Conservation (phyloP, 345 rosid species). For the Durio zibethinus region DNA sequence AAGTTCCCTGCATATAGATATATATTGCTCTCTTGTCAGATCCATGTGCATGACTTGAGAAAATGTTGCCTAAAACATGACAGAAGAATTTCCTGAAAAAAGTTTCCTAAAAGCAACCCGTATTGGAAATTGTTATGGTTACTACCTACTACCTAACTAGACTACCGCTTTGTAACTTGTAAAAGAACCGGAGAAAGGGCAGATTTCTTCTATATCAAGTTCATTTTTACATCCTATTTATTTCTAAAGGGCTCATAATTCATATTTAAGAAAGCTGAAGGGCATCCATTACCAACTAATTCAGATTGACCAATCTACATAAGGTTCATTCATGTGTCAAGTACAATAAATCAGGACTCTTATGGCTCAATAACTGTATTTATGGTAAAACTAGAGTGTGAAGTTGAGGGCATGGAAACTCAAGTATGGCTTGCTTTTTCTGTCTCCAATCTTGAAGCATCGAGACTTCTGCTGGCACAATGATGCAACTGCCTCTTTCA, state of each 20-base stretch:
- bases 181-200: neutral
- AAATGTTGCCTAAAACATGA: too few species aligned
- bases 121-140: too few species aligned
- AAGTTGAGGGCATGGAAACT: constrained; percentile 60
- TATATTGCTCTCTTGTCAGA: neutral
- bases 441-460: constrained; percentile 20
- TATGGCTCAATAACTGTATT: neutral
- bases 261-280: neutral
- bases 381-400: constrained; percentile 33
- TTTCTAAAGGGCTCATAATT: neutral
- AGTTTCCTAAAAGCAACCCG: too few species aligned
- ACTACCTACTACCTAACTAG: too few species aligned
- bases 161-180: too few species aligned
- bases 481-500: constrained; percentile 67
- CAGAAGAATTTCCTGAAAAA: too few species aligned
- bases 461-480: constrained; percentile 35
- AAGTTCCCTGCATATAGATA: neutral
- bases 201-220: neutral
- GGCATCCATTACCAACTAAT: neutral
- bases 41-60: neutral
- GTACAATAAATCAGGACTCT: neutral
- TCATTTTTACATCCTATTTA: neutral
- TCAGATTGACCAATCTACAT: neutral
- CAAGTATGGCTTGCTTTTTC: constrained; percentile 35
- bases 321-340: neutral